Base-by-base conservation (phyloP, 106 monocot genomes). In the Acanthochlamys bracteata region DNA sequence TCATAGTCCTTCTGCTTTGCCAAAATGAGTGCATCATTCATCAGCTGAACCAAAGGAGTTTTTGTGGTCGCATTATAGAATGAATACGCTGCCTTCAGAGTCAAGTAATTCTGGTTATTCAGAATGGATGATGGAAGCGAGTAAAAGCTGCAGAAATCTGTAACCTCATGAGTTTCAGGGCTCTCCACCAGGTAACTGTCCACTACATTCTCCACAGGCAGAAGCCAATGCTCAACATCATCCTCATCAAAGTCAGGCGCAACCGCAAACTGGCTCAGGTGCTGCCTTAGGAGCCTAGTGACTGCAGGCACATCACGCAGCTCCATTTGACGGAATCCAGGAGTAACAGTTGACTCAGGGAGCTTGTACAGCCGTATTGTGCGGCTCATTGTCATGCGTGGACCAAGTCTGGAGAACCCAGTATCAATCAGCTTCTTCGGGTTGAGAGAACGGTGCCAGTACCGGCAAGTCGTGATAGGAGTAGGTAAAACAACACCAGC, bases 131-230 rank as follows among this genome's bases (percentile, higher is more conserved):
- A 78, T 11, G 86, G 86, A 7, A 91, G 78, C 0, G 86, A 70
- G 33, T 91, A 91, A 65, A 91, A 91, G 74, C 90, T 91, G 60
- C 86, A 86, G 56, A 91, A 86, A 58, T 91, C 90, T 1, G 90
- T 91, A 41, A 91, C 51, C 26, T 91, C 80, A 49, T 83, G 85
- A 0, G 80, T 80, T 42, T 75, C 83, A 0, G 83, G 86, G 55
- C 74, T 78, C 78, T 91, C 90, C 0, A 91, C 90, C 62, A 91
- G 23, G 69, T 63, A 91, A 53, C 86, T 81, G 57, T 91, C 83
- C 14, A 91, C 78, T 26, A 91, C 86, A 65, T 83, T 65, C 67
- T 86, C 86, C 43, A 20, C 11, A 0, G 90, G 90, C 2, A 91
- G 81, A 52, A 91, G 66, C 90, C 90, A 91, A 25, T 91, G 86